Base-by-base conservation (phyloP, 805 yeast species). In the Starmerella khaoyaiensis region DNA sequence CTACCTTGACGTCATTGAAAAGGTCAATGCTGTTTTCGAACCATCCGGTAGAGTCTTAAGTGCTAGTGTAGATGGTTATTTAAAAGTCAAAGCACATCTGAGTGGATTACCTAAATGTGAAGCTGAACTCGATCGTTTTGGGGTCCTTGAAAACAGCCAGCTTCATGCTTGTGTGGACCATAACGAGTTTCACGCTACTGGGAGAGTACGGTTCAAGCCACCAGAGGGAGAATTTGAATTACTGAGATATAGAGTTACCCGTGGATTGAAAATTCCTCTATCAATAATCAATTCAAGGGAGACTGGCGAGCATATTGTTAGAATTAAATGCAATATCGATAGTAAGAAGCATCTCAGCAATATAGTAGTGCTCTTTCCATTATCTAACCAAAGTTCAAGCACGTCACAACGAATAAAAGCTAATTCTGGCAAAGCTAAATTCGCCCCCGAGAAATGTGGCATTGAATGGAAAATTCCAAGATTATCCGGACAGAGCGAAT, bases 171-270 rank as follows among this genome's bases (percentile, higher is more conserved):
- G 94, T 57, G 94, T 83, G 19, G 73, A 76, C 43, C 62, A 82
- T 39, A 71, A 71, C 40, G 69, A 71, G 47, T 81, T 77, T 56
- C 83, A 79, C 43, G 53, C 64, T 16, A 74, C 76, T 19, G 62
- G 79, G 28, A 60, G 71, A 18, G 77, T 84, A 40, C 71, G 68
- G 31, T 83, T 84, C 46, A 64, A 75, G 10, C 94, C 94, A 2
- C 94, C 94, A 1, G 94, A 83, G 58, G 93, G 93, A 0, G 72
- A 74, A 35, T 80, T 82, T 54, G 87, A 82, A 56, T 67, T 84
- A 42, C 76, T 84, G 86, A 65, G 72, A 24, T 84, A 83, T 58
- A 63, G 76, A 39, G 67, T 70, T 1, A 58, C 64, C 1, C 72
- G 72, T 30, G 72, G 74, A 45, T 60, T 79, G 41, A 24, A 30